These are phyloP conservation scores for Tritrichomonas foetus DNA, from an alignment of 208 protist species.

Conservation along the genomic window DNA sequence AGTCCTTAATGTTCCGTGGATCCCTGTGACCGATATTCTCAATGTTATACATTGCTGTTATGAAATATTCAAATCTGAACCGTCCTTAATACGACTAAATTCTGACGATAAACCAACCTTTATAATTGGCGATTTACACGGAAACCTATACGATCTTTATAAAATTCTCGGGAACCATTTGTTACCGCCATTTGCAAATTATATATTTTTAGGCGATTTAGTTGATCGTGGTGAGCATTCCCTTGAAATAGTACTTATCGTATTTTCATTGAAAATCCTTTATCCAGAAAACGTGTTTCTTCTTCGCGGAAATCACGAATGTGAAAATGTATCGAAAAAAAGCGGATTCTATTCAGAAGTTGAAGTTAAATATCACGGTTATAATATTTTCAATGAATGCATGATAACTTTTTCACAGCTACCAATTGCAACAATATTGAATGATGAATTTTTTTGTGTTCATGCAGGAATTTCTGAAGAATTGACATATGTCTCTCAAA, in stretches of 20 bases:
- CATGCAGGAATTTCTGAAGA: not conserved
- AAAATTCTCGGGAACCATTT: not conserved
- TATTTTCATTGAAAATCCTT: not conserved
- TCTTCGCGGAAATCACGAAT: not conserved
- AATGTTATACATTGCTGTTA: too few species aligned
- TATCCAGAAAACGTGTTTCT: not conserved
- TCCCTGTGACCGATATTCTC: too few species aligned
- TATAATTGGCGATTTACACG: slow-evolving; percentile 6
- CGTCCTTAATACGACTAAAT: too few species aligned
- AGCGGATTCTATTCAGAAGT: not conserved
- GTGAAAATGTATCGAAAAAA: not conserved
- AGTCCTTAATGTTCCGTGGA: too few species aligned
- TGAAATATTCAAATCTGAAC: too few species aligned
- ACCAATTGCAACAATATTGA: not conserved
- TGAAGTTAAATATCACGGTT: not conserved
- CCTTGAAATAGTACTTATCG: not conserved
- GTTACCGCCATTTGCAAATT: not conserved
- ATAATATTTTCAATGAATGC: not conserved
- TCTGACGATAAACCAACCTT: too few species aligned
- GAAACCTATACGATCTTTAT: not conserved
- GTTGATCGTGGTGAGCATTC: not conserved
- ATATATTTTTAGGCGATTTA: not conserved
- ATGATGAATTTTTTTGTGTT: not conserved
- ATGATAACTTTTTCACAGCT: not conserved
- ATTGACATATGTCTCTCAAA: not conserved